Evolutionary conservation across 83 land plant species (phyloP).

Genomic region (Thuja plicata): DNA sequence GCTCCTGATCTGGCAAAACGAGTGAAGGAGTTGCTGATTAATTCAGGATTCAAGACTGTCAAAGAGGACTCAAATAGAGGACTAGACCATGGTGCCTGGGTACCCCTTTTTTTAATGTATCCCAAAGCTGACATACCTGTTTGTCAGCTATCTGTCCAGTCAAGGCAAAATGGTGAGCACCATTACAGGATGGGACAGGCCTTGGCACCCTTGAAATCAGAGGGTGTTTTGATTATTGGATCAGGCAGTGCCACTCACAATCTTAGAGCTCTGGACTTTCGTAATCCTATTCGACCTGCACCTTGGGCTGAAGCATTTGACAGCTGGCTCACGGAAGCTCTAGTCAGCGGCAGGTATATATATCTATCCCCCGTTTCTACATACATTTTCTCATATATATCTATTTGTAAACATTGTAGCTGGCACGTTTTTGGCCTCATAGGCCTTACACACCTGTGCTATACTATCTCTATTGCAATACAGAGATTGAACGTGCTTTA

Average conservation of each 20-base stretch:
- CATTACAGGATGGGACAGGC: constrained; percentile 81
- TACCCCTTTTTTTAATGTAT: constrained; percentile 81
- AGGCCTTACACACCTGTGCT: too few species aligned
- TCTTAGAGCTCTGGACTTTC: constrained; percentile 22
- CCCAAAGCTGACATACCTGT: constrained; percentile 85
- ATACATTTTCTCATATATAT: too few species aligned
- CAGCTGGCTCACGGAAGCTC: constrained; percentile 70
- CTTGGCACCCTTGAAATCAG: constrained; percentile 73
- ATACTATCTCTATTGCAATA: too few species aligned
- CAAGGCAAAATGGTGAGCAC: constrained; percentile 49
- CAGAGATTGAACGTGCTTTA: too few species aligned
- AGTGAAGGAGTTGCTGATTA: constrained; percentile 59
- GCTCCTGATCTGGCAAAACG: constrained; percentile 74
- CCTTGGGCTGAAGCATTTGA: constrained; percentile 75
- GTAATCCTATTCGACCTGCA: constrained; percentile 11
- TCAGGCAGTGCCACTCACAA: constrained; percentile 86
- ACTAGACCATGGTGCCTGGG: constrained; percentile 97
- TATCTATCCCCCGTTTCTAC: background rate
- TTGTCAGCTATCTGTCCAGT: constrained; percentile 85
- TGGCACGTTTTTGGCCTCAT: too few species aligned
- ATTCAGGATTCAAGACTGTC: constrained; percentile 55
- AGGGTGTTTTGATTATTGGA: constrained; percentile 80
- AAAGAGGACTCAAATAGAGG: constrained; percentile 68
- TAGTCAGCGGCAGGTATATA: constrained; percentile 68
- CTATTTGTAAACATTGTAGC: too few species aligned